Evolutionary conservation across 805 yeast species (phyloP).

Genomic region (Starmera pachycereana): DNA sequence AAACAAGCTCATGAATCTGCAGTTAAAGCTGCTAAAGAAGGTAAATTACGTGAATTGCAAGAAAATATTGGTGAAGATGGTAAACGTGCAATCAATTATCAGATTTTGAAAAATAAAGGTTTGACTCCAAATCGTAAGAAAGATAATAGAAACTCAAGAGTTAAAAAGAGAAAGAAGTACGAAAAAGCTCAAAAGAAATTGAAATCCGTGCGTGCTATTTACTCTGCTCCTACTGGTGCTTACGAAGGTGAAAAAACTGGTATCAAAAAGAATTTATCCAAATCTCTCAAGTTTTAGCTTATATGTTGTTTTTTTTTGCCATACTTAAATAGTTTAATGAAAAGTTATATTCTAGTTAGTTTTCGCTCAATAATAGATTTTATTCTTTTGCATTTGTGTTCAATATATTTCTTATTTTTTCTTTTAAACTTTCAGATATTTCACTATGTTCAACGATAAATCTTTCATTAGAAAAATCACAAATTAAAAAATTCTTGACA

Average conservation of each 20-base stretch:
- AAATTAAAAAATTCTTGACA: too few relatives aligned
- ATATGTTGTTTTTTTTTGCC: too few relatives aligned
- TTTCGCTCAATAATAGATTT: too few relatives aligned
- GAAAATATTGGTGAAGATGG: constrained; percentile 60
- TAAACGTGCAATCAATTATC: constrained; percentile 91
- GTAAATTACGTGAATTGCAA: constrained; percentile 68
- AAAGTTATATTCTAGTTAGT: too few relatives aligned
- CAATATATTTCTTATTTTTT: too few relatives aligned
- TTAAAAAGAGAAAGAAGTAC: constrained; percentile 96
- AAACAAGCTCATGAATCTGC: constrained; percentile 60
- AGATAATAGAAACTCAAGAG: constrained; percentile 91
- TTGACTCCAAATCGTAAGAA: constrained; percentile 88
- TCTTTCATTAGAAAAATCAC: too few relatives aligned
- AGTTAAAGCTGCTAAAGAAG: constrained; percentile 72
- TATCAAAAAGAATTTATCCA: constrained; percentile 89
- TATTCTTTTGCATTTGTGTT: too few relatives aligned
- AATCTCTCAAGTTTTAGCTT: constrained; percentile 59
- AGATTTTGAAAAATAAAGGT: constrained; percentile 93
- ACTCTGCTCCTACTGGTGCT: constrained; percentile 61
- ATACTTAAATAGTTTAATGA: too few relatives aligned
- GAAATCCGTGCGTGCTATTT: constrained; percentile 84
- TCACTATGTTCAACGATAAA: too few relatives aligned
- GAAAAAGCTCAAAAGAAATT: constrained; percentile 92
- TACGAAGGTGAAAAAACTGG: constrained; percentile 95
- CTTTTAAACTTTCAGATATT: too few relatives aligned